Conservation (phyloP, 805 yeast genomes). For the Lachancea thermotolerans region DNA sequence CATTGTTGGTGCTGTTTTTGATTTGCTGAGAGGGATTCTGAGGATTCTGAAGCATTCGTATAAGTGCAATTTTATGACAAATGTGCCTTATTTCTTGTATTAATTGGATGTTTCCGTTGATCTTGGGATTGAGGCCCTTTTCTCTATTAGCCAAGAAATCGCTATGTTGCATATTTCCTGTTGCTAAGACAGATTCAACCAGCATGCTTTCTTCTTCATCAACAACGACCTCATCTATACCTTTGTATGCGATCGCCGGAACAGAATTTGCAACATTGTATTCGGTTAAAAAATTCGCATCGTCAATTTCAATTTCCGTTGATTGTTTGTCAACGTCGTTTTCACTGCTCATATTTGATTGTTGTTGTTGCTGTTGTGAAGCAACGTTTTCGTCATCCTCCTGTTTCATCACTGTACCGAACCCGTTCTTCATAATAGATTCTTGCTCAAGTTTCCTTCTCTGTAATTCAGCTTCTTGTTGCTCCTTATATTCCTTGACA, state of each 20-base stretch:
- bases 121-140: constrained; percentile 54
- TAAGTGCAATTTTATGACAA: constrained; percentile 81
- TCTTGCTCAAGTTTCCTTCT: constrained; percentile 26
- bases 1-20: constrained; percentile 9
- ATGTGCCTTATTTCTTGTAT: constrained; percentile 85
- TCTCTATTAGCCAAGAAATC: constrained; percentile 35
- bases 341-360: constrained; percentile 2
- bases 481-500: constrained; percentile 26
- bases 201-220: constrained; percentile 41
- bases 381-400: constrained; percentile 27
- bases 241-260: constrained; percentile 56
- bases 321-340: constrained; percentile 33
- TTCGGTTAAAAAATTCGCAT: constrained; percentile 65
- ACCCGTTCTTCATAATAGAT: constrained; percentile 37
- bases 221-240: constrained; percentile 41
- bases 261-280: constrained; percentile 78
- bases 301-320: constrained; percentile 42
- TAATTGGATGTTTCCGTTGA: constrained; percentile 60
- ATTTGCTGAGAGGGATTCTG: constrained; percentile 31
- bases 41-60: constrained; percentile 85
- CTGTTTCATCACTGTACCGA: constrained; percentile 25
- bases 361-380: constrained; percentile 6
- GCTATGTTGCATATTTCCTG: constrained; percentile 34
- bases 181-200: constrained; percentile 34
- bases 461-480: constrained; percentile 24